A percentile compares a stretch with the other conserved stretches of the same genome.
phyloP scores from a whole-genome alignment of 805 yeast genomes.

The Candida orba region DNA sequence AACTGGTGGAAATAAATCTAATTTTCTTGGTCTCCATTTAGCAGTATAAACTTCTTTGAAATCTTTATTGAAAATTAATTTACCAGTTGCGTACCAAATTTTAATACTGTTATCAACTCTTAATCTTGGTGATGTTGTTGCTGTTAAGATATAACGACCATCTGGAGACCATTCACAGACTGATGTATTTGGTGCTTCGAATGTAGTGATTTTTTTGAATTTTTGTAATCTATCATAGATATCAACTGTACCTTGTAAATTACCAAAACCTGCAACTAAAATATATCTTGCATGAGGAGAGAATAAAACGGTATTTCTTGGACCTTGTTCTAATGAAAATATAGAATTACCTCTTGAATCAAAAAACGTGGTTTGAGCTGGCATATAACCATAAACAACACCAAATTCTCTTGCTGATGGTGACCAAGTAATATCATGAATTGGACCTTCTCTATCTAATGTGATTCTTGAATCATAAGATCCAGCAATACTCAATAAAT shows the following conservation, averaged over 20 bases:
- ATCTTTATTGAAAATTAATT: slow-evolving; percentile 69
- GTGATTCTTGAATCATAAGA: slow-evolving; percentile 83
- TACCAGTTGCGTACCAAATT: slow-evolving; percentile 89
- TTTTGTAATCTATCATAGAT: slow-evolving; percentile 86
- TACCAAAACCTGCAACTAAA: slow-evolving; percentile 95
- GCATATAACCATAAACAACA: slow-evolving; percentile 96
- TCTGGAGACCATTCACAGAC: slow-evolving; percentile 98
- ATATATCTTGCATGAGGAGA: slow-evolving; percentile 93
- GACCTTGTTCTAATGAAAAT: slow-evolving; percentile 75
- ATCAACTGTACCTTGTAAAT: slow-evolving; percentile 93
- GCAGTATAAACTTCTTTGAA: slow-evolving; percentile 75
- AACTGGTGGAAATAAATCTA: slow-evolving; percentile 27
- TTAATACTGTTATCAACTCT: slow-evolving; percentile 94
- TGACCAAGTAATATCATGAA: slow-evolving; percentile 96
- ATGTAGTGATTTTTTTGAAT: slow-evolving; percentile 69
- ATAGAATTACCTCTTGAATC: slow-evolving; percentile 89
- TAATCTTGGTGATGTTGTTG: slow-evolving; percentile 93
- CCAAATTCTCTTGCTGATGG: slow-evolving; percentile 96
- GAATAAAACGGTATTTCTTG: slow-evolving; percentile 83
- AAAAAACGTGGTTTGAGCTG: slow-evolving; percentile 88
- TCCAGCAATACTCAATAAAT: slow-evolving; percentile 86
- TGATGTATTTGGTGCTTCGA: slow-evolving; percentile 92
- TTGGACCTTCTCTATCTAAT: slow-evolving; percentile 90
- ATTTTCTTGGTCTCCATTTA: slow-evolving; percentile 67
- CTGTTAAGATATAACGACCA: slow-evolving; percentile 87